A percentile compares a stretch with the other conserved stretches of the same genome.
Conservation (phyloP, 495 filamentous ascomycete genomes). For the Penicillium crystallinum region DNA sequence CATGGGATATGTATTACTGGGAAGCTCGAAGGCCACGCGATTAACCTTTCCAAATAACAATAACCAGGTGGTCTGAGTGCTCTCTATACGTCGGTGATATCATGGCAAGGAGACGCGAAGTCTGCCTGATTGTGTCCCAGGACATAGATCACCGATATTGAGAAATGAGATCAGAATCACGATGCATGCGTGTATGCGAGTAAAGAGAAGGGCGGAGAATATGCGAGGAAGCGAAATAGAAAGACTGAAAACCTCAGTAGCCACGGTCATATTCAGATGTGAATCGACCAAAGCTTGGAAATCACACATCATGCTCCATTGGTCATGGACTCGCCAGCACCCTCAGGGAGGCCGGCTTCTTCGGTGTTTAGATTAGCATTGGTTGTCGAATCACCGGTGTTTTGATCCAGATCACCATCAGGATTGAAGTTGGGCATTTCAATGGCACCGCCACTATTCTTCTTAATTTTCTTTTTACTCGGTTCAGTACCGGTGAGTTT, state of each 20-base stretch:
- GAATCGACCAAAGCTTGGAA: neutral
- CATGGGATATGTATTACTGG: neutral
- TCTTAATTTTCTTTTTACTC: constrained; percentile 46
- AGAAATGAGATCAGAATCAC: neutral
- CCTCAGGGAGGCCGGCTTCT: constrained; percentile 10
- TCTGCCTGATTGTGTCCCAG: neutral
- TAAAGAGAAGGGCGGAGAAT: too few relatives aligned
- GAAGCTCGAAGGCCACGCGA: neutral
- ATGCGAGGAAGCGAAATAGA: too few relatives aligned
- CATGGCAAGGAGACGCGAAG: neutral
- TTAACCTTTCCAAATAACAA: neutral
- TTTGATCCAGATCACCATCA: constrained; percentile 32
- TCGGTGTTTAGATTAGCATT: constrained; percentile 20
- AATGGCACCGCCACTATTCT: constrained; percentile 35
- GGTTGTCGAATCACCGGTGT: constrained; percentile 12
- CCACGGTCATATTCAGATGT: neutral
- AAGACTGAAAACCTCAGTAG: constrained; percentile 3
- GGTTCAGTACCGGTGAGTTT: constrained; percentile 32
- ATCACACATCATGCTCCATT: constrained; percentile 25
- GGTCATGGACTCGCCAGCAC: constrained; percentile 21
- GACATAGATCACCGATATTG: neutral
- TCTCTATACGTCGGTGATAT: neutral
- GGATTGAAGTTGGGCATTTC: constrained; percentile 26
- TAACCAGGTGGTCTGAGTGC: neutral
- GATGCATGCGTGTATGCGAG: neutral